These are phyloP conservation scores for Dissophora globulifera DNA, from an alignment of 192 early-diverging fungal species.

Conservation along the genomic window DNA sequence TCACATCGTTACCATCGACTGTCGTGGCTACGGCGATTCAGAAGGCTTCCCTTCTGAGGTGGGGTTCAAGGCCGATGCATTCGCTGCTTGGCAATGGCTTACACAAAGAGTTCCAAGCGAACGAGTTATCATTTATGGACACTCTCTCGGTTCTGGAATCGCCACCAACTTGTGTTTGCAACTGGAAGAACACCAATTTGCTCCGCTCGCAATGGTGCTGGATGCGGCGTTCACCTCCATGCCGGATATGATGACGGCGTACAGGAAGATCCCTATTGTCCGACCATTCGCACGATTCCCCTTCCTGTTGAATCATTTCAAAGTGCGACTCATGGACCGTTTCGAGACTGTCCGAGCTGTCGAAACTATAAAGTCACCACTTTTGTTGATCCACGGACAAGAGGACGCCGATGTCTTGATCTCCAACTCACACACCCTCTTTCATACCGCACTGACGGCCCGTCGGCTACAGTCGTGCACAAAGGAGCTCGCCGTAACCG, in stretches of 20 bases:
- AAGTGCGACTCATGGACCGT: constrained; percentile 36
- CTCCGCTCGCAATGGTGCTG: constrained; percentile 34
- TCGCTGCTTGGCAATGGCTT: constrained; percentile 45
- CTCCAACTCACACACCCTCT: constrained; percentile 44
- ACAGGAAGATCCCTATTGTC: constrained; percentile 51
- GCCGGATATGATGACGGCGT: constrained; percentile 53
- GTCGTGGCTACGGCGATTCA: constrained; percentile 54
- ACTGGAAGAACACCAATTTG: constrained; percentile 31
- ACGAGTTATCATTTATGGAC: constrained; percentile 50
- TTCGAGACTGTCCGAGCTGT: constrained; percentile 46
- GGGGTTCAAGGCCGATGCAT: constrained; percentile 41
- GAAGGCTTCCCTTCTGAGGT: constrained; percentile 52
- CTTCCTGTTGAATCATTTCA: constrained; percentile 44
- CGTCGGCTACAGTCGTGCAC: constrained; percentile 26
- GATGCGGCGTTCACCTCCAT: constrained; percentile 53
- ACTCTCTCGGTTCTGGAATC: constrained; percentile 51
- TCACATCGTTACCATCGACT: constrained; percentile 52
- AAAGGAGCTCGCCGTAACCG: constrained; percentile 36
- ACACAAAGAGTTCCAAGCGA: constrained; percentile 27
- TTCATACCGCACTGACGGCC: constrained; percentile 34
- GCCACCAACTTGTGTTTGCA: constrained; percentile 44
- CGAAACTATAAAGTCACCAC: constrained; percentile 39
- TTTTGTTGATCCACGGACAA: constrained; percentile 47
- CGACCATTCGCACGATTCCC: constrained; percentile 44
- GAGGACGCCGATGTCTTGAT: constrained; percentile 50